Evolutionary conservation across 306 rosid species (phyloP).

Genomic region (Aeschynomene evenia): DNA sequence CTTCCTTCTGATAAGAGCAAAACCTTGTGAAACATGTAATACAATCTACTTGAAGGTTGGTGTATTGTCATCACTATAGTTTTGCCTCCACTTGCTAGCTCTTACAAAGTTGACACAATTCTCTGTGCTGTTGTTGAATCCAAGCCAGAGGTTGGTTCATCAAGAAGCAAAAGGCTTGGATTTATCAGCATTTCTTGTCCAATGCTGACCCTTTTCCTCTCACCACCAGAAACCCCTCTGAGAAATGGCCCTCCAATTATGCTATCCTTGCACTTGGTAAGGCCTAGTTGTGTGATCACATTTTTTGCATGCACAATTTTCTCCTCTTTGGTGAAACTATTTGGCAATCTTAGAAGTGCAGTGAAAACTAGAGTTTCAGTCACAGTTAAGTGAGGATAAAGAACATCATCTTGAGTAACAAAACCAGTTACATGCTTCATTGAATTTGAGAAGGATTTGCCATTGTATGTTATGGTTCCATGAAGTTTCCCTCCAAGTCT

Average conservation of each 20-base stretch:
- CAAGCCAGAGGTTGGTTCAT: slow-evolving; percentile 67
- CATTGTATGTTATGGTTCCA: slow-evolving; percentile 32
- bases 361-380: slow-evolving; percentile 59
- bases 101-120: slow-evolving; percentile 50
- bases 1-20: slow-evolving; percentile 52
- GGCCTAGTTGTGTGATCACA: slow-evolving; percentile 46
- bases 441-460: slow-evolving; percentile 37
- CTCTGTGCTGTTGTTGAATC: slow-evolving; percentile 60
- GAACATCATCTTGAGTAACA: slow-evolving; percentile 61
- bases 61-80: slow-evolving; percentile 63
- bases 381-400: slow-evolving; percentile 51
- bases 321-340: slow-evolving; percentile 29
- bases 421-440: slow-evolving; percentile 50
- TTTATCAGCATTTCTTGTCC: slow-evolving; percentile 65
- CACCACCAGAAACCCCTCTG: slow-evolving; percentile 67
- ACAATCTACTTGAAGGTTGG: slow-evolving; percentile 63
- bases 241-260: slow-evolving; percentile 32
- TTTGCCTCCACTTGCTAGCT: slow-evolving; percentile 51
- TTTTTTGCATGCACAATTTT: slow-evolving; percentile 37
- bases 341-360: slow-evolving; percentile 55
- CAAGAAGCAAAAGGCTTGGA: slow-evolving; percentile 60
- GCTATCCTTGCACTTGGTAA: slow-evolving; percentile 49
- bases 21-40: slow-evolving; percentile 56
- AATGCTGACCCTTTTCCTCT: slow-evolving; percentile 68
- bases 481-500: slow-evolving; percentile 36